Conservation (phyloP, 495 filamentous ascomycete species). For the Patellaria atrata region DNA sequence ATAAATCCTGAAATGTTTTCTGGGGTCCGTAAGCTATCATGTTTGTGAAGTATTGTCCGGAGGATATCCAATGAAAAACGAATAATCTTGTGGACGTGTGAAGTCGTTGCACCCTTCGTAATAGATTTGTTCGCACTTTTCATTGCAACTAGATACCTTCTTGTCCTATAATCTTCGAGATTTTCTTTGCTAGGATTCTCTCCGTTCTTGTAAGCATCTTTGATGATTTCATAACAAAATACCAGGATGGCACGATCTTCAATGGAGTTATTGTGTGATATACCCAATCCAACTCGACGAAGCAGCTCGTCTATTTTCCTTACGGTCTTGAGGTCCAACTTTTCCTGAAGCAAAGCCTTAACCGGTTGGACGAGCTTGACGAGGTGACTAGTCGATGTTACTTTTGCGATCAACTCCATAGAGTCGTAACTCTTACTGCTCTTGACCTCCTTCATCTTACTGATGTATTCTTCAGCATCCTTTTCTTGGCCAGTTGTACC, state of each 20-base stretch:
- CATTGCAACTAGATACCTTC: slow-evolving; percentile 60
- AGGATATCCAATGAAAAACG: slow-evolving; percentile 79
- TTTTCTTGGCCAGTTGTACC: slow-evolving; percentile 94
- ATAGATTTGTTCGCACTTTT: slow-evolving; percentile 58
- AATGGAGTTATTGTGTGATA: slow-evolving; percentile 63
- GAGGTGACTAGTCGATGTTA: slow-evolving; percentile 58
- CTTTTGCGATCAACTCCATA: slow-evolving; percentile 82
- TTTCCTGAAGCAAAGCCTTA: slow-evolving; percentile 63
- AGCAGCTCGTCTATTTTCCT: slow-evolving; percentile 86
- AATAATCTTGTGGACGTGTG: slow-evolving; percentile 68
- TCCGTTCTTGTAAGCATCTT: slow-evolving; percentile 54
- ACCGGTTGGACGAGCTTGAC: slow-evolving; percentile 61
- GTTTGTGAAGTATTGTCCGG: slow-evolving; percentile 64
- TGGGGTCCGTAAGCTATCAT: slow-evolving; percentile 61
- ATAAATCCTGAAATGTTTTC: slow-evolving; percentile 70
- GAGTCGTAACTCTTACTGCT: slow-evolving; percentile 95
- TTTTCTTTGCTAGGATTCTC: slow-evolving; percentile 28
- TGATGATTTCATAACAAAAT: slow-evolving; percentile 87
- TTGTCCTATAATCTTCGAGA: slow-evolving; percentile 39
- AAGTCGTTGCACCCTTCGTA: slow-evolving; percentile 49
- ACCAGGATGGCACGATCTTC: slow-evolving; percentile 64
- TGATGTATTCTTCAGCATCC: slow-evolving; percentile 88
- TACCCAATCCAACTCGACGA: slow-evolving; percentile 64
- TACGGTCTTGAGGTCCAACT: slow-evolving; percentile 59
- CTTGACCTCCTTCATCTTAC: slow-evolving; percentile 94